These are phyloP conservation scores for Lagenaria siceraria DNA, from an alignment of 306 rosid species.

Conservation along the genomic window DNA sequence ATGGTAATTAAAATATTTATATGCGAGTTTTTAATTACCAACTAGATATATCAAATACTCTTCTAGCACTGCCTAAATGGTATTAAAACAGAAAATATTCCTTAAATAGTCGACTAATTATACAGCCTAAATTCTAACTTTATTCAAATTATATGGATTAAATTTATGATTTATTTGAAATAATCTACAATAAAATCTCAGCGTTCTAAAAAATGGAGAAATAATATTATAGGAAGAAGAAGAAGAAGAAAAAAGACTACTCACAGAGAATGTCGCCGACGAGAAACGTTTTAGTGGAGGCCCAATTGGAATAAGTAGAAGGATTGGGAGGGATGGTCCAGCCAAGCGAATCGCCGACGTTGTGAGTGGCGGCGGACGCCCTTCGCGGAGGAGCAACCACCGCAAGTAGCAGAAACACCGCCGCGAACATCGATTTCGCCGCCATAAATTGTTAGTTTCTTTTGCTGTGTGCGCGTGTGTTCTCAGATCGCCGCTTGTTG, in stretches of 20 bases:
- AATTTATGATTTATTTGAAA: too few relatives aligned
- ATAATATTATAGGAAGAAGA: too few relatives aligned
- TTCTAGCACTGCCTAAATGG: too few relatives aligned
- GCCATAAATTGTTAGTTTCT: neutral
- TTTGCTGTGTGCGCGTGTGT: neutral
- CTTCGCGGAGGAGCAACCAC: neutral
- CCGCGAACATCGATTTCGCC: neutral
- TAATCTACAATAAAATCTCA: too few relatives aligned
- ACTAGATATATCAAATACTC: too few relatives aligned
- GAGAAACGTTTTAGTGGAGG: conserved; percentile 28
- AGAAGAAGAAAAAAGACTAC: neutral
- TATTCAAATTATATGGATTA: too few relatives aligned
- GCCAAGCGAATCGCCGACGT: conserved; percentile 46
- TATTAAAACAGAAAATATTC: too few relatives aligned
- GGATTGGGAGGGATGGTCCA: conserved; percentile 40
- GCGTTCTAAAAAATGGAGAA: too few relatives aligned
- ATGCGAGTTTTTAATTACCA: too few relatives aligned
- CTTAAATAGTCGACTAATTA: too few relatives aligned
- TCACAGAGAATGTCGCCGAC: conserved; percentile 29
- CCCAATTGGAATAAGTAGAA: conserved; percentile 36
- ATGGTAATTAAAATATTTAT: too few relatives aligned
- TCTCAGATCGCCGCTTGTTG: neutral
- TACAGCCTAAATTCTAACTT: too few relatives aligned
- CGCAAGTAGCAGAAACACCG: neutral
- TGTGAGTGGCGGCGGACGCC: conserved; percentile 21